These are phyloP conservation scores for Geranomyces michiganensis DNA, from an alignment of 192 early-diverging fungal species.

Conservation along the genomic window DNA sequence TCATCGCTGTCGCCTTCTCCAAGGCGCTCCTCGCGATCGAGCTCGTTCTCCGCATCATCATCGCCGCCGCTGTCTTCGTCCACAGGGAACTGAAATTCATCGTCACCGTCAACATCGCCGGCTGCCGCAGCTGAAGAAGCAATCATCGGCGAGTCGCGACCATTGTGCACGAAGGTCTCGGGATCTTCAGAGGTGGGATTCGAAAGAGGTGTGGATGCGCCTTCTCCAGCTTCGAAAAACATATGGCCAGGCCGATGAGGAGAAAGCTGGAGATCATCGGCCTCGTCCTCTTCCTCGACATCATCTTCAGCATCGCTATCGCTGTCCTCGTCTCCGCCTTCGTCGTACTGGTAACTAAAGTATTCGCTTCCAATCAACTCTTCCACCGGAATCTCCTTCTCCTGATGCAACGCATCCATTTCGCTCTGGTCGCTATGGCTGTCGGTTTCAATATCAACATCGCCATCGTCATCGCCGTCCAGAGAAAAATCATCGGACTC, in stretches of 20 bases:
- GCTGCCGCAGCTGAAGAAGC: neutral
- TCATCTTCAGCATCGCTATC: conserved; percentile 33
- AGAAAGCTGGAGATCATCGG: conserved; percentile 23
- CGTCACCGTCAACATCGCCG: conserved; percentile 23
- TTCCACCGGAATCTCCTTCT: conserved; percentile 56
- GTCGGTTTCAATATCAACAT: conserved; percentile 13
- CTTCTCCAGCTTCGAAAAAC: neutral
- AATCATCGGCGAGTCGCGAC: neutral
- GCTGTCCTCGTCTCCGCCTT: conserved; percentile 12
- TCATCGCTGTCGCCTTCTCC: conserved; percentile 32
- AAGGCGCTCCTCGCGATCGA: conserved; percentile 30
- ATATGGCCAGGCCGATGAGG: neutral
- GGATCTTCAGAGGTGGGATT: too few relatives aligned
- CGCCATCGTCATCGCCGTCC: conserved; percentile 29
- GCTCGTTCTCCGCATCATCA: conserved; percentile 34
- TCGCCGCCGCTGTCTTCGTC: conserved; percentile 15
- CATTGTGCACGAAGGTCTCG: neutral
- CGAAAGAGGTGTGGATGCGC: neutral
- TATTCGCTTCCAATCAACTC: conserved; percentile 19
- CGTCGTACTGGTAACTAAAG: conserved; percentile 19
- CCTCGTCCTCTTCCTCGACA: conserved; percentile 24
- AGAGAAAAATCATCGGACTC: conserved; percentile 13
- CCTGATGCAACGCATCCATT: conserved; percentile 52
- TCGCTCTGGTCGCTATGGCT: conserved; percentile 40
- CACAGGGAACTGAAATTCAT: conserved; percentile 18